Percentiles rank a stretch among this genome's conserved stretches.
Evolutionary conservation across 495 filamentous ascomycete species (phyloP).

Genomic region (Aspergillus haitiensis): DNA sequence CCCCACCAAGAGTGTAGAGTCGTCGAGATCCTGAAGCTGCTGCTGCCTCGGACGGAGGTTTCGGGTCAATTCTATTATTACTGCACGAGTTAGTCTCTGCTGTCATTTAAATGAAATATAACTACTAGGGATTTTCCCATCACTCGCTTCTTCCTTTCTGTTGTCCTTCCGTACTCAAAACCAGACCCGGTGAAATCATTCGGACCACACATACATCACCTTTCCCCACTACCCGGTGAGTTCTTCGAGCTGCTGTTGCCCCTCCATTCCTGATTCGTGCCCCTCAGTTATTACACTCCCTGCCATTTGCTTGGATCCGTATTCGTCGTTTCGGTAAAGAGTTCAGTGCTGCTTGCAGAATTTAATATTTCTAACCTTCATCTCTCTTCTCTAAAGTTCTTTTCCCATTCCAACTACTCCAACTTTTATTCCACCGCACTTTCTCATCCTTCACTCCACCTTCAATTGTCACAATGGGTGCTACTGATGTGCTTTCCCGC

Average conservation of each 20-base stretch:
- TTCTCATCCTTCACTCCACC: not conserved
- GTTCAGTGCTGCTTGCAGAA: constrained; percentile 17
- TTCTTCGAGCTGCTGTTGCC: constrained; percentile 25
- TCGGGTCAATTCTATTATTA: constrained; percentile 1
- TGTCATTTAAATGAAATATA: constrained; percentile 14
- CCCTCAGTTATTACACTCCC: not conserved
- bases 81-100: not conserved
- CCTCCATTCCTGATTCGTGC: constrained; percentile 24
- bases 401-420: constrained; percentile 13
- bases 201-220: constrained; percentile 30
- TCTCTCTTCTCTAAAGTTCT: constrained; percentile 16
- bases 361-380: constrained; percentile 19
- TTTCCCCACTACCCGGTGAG: constrained; percentile 37
- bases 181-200: constrained; percentile 25
- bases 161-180: constrained; percentile 6
- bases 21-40: not conserved
- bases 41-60: constrained; percentile 27
- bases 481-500: constrained; percentile 63
- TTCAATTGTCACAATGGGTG: constrained; percentile 57
- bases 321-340: constrained; percentile 34
- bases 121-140: constrained; percentile 17
- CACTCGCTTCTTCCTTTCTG: constrained; percentile 15
- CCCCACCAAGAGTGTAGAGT: constrained; percentile 21
- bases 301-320: constrained; percentile 23
- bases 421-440: constrained; percentile 8